These are phyloP conservation scores for Aspergillus niger DNA, from an alignment of 2,329 filamentous ascomycete species.

Conservation along the genomic window DNA sequence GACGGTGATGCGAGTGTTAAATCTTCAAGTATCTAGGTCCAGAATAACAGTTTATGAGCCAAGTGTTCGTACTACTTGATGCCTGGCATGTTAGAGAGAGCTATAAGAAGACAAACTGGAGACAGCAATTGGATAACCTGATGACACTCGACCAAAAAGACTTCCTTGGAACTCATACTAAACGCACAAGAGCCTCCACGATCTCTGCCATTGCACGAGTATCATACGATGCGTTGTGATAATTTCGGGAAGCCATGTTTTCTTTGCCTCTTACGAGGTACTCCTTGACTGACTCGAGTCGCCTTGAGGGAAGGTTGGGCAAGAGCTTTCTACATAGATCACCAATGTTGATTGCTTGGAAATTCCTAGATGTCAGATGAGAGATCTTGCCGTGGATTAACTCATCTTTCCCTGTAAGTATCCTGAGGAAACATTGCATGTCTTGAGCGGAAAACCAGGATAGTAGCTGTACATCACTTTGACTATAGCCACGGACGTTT, in stretches of 20 bases:
- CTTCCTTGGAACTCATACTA: not conserved
- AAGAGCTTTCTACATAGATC: not conserved
- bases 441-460: not conserved
- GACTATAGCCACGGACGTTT: not conserved
- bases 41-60: no score
- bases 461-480: not conserved
- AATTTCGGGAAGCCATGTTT: not conserved
- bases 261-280: not conserved
- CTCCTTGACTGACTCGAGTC: not conserved
- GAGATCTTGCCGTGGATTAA: not conserved
- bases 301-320: not conserved
- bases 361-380: not conserved
- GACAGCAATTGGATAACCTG: no score
- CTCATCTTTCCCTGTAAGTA: not conserved
- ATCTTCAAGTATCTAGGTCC: no score
- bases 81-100: no score
- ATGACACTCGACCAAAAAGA: not conserved
- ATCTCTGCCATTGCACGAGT: not conserved
- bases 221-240: not conserved
- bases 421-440: not conserved
- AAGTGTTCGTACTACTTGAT: no score
- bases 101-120: no score
- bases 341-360: not conserved
- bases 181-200: not conserved
- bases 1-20: no score